phyloP scores from a whole-genome alignment of 805 yeast genomes.

The Candida loeiensis region DNA sequence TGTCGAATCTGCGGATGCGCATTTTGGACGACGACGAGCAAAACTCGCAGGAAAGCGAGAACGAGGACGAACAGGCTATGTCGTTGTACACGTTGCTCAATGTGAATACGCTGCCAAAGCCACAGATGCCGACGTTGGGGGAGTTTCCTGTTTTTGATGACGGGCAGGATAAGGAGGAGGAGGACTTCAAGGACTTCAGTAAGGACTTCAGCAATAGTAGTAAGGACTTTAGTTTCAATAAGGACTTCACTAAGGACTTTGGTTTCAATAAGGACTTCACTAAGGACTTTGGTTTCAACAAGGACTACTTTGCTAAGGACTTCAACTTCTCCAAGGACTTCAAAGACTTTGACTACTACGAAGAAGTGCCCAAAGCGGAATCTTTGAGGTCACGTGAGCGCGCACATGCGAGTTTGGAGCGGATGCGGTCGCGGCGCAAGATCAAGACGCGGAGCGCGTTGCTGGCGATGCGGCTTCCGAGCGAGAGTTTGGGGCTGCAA shows the following conservation, averaged over 20 bases:
- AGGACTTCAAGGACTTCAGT: not conserved
- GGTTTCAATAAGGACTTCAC: not conserved
- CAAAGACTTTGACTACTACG: slow-evolving; percentile 7
- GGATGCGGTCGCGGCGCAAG: slow-evolving; percentile 57
- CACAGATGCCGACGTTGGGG: slow-evolving; percentile 33
- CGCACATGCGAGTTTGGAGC: slow-evolving; percentile 60
- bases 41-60: slow-evolving; percentile 35
- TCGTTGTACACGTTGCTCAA: slow-evolving; percentile 57
- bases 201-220: not conserved
- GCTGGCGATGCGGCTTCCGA: not conserved
- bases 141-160: slow-evolving; percentile 38
- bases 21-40: slow-evolving; percentile 9
- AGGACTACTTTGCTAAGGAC: not conserved
- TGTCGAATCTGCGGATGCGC: slow-evolving; percentile 1
- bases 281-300: too few relatives aligned
- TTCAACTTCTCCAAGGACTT: slow-evolving; percentile 1
- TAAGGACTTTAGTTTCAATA: too few relatives aligned
- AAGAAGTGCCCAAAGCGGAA: slow-evolving; percentile 27
- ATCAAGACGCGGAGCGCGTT: slow-evolving; percentile 30
- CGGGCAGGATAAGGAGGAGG: not conserved
- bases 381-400: slow-evolving; percentile 50
- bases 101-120: slow-evolving; percentile 12
- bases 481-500: not conserved
- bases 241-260: too few relatives aligned
- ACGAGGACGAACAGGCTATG: slow-evolving; percentile 68